Evolutionary conservation across 2,329 filamentous ascomycete genomes (phyloP), one percentile per base, ranked within the genome.

Genomic region (Stromatinia cepivora): DNA sequence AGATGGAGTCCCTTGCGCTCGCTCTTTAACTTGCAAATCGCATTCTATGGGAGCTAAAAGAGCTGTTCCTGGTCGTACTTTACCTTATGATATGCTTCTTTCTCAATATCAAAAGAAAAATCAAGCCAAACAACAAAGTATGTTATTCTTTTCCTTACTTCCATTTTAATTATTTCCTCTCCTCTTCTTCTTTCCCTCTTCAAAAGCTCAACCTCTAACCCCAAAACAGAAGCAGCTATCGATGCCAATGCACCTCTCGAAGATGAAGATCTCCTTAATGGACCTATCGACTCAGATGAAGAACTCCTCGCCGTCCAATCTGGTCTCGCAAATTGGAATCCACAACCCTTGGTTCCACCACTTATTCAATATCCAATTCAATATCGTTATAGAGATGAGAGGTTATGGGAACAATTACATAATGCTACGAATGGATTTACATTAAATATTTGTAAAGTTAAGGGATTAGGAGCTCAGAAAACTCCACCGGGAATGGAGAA

Each of bases 71-170:
- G 94, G 94, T 0, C 86, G 94, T 71, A 95, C 92, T 57, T 81
- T 97, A 70, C 94, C 94, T 1, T 97, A 97, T 77, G 93, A 97
- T 79, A 95, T 97, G 90, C 83, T 97, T 52, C 85, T 97, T 50
- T 89, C 91, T 20, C 90, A 91, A 10, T 95, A 95, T 77, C 92
- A 95, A 80, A 97, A 98, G 85, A 98, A 97, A 84, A 99, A 99
- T 76, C 95, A 98, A 80, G 95, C 95, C 31, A 97, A 97, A 78
- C 92, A 97, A 82, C 95, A 98, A 80, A 97, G 92, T 94, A 84
- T 81, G 90, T 86, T 28, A 56, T 46, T 39, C 39, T 22, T 39
- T 67, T 61, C 68, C 61, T 53, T 54, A 50, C 62, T 71, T 52
- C 17, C 56, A 64, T 25, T 59, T 54, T 54, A 36, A 17, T 42